Evolutionary conservation across 148 eudicot species (phyloP), one percentile per base, ranked within the genome.

Genomic region (Fagopyrum homotropicum): DNA sequence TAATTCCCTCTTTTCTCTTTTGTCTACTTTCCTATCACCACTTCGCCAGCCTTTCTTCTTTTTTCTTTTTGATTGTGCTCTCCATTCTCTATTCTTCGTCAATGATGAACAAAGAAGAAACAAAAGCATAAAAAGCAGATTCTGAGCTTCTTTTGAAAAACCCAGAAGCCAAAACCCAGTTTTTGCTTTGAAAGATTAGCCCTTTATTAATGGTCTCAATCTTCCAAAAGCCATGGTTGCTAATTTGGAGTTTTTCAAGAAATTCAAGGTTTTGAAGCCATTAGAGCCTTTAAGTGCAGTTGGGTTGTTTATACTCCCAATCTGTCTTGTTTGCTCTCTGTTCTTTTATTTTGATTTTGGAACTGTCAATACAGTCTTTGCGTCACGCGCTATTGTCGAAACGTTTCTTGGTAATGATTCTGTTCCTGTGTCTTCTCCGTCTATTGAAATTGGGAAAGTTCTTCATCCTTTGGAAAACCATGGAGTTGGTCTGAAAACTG

Each of bases 301-400:
- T 63, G 69, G 45, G 9, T 14, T 63, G 69, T 63, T 9, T 45
- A 12, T 63, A 1, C n/a, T 63, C n/a, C 69, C 69, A 1, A 16
- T 63, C 2, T 30, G 44, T 45, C 45, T 63, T 7, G 45, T 63
- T 44, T 63, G 45, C 45, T 10, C 69, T 1, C 45, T 35, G 40
- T 35, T 63, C 45, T 63, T 63, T 44, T 63, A 63, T 44, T 35
- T 63, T 15, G 69, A 63, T 35, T 63, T 30, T 5, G 69, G 69
- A 16, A 1, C 69, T 35, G 45, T 63, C 17, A 63, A 63, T n/a
- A 63, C 4, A 7, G 69, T 16, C 44, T 63, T 63, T 45, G 12
- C 44, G 16, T 63, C 69, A 30, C 69, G 69, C 29, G 69, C 69
- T 45, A 14, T 29, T 59, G 64, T 59, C 64, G 3, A 35, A 0